phyloP scores from a whole-genome alignment of 2,329 filamentous ascomycete genomes.

The Ceratocystis diversiconidia region DNA sequence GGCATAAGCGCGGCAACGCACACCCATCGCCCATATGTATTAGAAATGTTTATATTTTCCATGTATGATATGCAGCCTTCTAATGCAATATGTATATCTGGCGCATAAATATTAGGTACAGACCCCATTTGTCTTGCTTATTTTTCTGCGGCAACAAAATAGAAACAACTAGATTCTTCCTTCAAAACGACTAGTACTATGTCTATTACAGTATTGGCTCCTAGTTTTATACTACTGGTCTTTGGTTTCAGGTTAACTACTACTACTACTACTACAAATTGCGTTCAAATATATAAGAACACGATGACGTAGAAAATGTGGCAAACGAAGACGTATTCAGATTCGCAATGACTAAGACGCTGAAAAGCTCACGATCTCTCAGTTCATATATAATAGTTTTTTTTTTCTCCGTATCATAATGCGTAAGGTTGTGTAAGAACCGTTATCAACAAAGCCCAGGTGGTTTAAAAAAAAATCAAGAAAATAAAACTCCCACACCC shows the following conservation, averaged over 20 bases:
- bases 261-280: too few relatives aligned
- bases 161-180: neutral
- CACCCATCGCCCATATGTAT: neutral
- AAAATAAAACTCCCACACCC: neutral
- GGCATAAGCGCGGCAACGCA: conserved; percentile 24
- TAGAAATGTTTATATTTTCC: too few relatives aligned
- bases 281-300: too few relatives aligned
- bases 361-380: neutral
- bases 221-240: too few relatives aligned
- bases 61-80: too few relatives aligned
- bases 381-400: neutral
- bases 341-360: too few relatives aligned
- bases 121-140: neutral
- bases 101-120: neutral
- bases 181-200: neutral
- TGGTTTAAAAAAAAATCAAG: neutral
- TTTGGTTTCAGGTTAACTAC: too few relatives aligned
- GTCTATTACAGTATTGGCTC: too few relatives aligned
- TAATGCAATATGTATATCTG: neutral
- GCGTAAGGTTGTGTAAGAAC: neutral
- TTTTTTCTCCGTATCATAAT: neutral
- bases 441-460: neutral
- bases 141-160: neutral
- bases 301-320: too few relatives aligned
- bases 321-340: too few relatives aligned